Evolutionary conservation across 345 rosid genomes (phyloP), one percentile per base, ranked within the genome.

Genomic region (Acer negundo): DNA sequence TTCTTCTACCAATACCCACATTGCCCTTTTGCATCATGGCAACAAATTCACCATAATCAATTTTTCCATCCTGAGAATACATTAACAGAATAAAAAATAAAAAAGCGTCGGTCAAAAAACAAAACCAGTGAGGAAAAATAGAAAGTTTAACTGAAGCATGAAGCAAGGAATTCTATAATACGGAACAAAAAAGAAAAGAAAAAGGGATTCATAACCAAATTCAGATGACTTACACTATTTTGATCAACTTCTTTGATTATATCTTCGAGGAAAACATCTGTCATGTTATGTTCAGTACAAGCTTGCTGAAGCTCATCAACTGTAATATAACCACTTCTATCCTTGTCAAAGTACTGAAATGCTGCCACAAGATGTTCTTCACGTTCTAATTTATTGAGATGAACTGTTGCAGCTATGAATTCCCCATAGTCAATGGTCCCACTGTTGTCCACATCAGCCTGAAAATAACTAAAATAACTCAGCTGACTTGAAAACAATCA

Each of bases 21-120:
- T 94, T 93, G 62, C 98, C 98, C 81, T 97, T 97, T 88, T 93
- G 98, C 99, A 94, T 94, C 99, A 94, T 94, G 13, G 98, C 99
- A 71, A 89, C 99, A 86, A 97, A 97, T 84, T 97, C 99, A 58
- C 93, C 90, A 53, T 97, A 97, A 64, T 97, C 99, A 47, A 97
- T 97, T 80, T 94, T 79, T 73, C 99, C 99, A 81, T 97, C 99
- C 99, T 97, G 83, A 62, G 78, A 68, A 77, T 64, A 82, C n/a
- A 80, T n/a, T 62, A 22, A 61, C 15, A 11, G 10, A 40, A 65
- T 56, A 35, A 35, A 3, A 31, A 2, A 28, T 1, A 28, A 28
- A 31, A 35, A 35, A 35, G 38, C 6, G 51, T 68, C 46, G 46
- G 17, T 58, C 75, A 66, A 16, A 47, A 26, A 70, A 42, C 46